These are phyloP conservation scores for Xylaria sp. DNA, from an alignment of 2,329 filamentous ascomycete species.

Conservation along the genomic window DNA sequence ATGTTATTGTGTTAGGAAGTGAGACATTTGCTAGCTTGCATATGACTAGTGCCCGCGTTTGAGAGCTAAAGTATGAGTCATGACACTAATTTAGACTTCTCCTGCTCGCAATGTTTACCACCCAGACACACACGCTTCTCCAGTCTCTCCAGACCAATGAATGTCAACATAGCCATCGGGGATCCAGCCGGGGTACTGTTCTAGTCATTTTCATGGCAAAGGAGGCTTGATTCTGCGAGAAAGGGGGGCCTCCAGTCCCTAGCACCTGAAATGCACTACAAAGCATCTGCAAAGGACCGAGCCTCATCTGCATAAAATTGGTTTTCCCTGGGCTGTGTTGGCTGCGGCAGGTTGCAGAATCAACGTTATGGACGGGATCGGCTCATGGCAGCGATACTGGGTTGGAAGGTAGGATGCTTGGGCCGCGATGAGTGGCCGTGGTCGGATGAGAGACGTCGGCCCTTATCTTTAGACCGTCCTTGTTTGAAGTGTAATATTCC, in stretches of 20 bases:
- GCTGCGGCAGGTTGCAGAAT: slow-evolving; percentile 33
- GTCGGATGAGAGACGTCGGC: slow-evolving; percentile 34
- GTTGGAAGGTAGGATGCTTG: slow-evolving; percentile 21
- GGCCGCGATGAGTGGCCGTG: slow-evolving; percentile 29
- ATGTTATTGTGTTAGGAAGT: neutral
- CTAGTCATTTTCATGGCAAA: neutral
- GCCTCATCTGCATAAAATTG: slow-evolving; percentile 20
- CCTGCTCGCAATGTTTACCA: neutral
- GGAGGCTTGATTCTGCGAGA: slow-evolving; percentile 9
- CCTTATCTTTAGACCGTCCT: slow-evolving; percentile 8
- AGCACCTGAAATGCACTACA: slow-evolving; percentile 25
- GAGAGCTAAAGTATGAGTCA: neutral
- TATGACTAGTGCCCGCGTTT: slow-evolving; percentile 2
- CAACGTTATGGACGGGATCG: slow-evolving; percentile 35
- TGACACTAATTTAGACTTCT: neutral
- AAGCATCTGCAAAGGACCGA: slow-evolving; percentile 36
- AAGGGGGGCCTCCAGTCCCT: slow-evolving; percentile 2
- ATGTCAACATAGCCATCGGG: neutral
- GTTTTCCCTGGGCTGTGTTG: slow-evolving; percentile 18
- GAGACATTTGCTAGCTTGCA: neutral
- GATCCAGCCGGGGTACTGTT: neutral
- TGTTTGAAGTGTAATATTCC: slow-evolving; percentile 15
- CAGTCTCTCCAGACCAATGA: neutral
- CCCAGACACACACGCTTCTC: neutral
- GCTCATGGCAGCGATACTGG: slow-evolving; percentile 32